Base-by-base conservation (phyloP, 441 rosid species). In the Adansonia gregorii region DNA sequence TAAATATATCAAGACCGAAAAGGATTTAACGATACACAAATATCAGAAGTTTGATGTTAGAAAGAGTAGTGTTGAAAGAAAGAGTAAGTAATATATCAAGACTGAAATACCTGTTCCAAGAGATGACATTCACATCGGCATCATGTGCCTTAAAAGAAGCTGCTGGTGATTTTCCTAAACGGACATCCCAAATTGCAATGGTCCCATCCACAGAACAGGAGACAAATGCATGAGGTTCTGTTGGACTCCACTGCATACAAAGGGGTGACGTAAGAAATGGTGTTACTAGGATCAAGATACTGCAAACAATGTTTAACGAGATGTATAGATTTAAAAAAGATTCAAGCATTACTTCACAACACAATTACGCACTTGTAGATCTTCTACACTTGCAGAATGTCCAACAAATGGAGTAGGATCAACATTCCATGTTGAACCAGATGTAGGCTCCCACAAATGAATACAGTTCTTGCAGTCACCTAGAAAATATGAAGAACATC, bases 91-190 rank as follows among this genome's bases (percentile, higher is more conserved):
- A 79, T 12, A 3, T 12, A 58, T 27, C 45, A 78, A 20, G 46
- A 69, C 59, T 15, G 45, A 81, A 59, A 77, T 67, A 93, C 98
- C 97, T 92, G 87, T 94, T 96, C 99, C 99, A 96, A 67, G 98
- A 91, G 75, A 95, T 89, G 71, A 95, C 98, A 88, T 94, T 95
- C 68, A 95, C 98, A 78, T 95, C 99, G 24, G 98, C 91, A 59
- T 90, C 76, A 73, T 95, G 98, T 31, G 97, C 98, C 88, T 95
- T 93, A 71, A 95, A 89, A 76, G 89, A 84, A 64, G 84, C 81
- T 17, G 84, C 89, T 1, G 99, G 89, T 3, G 86, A 74, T 84
- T 92, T 94, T 76, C 97, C 94, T 56, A 79, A 58, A 73, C 94
- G 92, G 55, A 87, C 75, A 87, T 95, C 98, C 99, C 99, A 95